Percentiles rank a stretch among this genome's conserved stretches.
Conservation (phyloP, 2,329 filamentous ascomycete genomes). For the Hymenoscyphus albidus region DNA sequence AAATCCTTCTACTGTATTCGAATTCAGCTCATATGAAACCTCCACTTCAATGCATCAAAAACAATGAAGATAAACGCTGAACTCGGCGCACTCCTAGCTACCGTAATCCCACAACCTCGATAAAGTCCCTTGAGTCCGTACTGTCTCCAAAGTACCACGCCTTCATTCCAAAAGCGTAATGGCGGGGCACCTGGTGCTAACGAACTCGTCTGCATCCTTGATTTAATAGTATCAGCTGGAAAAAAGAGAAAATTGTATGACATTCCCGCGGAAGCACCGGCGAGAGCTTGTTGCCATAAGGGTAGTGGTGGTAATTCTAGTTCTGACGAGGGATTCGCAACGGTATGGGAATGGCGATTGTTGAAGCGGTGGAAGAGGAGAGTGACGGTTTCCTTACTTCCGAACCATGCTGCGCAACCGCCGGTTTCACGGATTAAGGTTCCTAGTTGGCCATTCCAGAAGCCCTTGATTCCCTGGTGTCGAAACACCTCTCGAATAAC, state of each 20-base stretch:
- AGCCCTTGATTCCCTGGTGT: constrained; percentile 77
- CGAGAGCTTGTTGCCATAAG: constrained; percentile 80
- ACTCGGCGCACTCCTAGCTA: constrained; percentile 80
- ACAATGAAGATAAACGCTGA: constrained; percentile 98
- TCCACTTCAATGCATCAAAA: constrained; percentile 78
- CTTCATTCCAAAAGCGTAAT: constrained; percentile 69
- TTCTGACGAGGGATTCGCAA: background rate
- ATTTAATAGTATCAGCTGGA: constrained; percentile 96
- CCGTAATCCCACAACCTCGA: constrained; percentile 91
- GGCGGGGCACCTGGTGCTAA: constrained; percentile 44
- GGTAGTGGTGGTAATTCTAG: constrained; percentile 52
- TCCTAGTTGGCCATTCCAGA: constrained; percentile 93
- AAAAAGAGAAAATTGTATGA: constrained; percentile 97
- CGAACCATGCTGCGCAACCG: constrained; percentile 93
- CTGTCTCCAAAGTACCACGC: constrained; percentile 70
- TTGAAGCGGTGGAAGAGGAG: constrained; percentile 34
- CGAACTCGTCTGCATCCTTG: constrained; percentile 88
- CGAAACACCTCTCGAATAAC: constrained; percentile 78
- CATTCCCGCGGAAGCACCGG: constrained; percentile 84
- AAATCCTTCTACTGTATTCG: background rate
- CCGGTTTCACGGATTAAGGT: constrained; percentile 93
- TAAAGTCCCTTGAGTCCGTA: constrained; percentile 84
- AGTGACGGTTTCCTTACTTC: constrained; percentile 77
- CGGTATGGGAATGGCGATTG: constrained; percentile 31
- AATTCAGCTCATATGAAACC: constrained; percentile 45